Conservation (phyloP, 306 rosid genomes). For the Argentina anserina region DNA sequence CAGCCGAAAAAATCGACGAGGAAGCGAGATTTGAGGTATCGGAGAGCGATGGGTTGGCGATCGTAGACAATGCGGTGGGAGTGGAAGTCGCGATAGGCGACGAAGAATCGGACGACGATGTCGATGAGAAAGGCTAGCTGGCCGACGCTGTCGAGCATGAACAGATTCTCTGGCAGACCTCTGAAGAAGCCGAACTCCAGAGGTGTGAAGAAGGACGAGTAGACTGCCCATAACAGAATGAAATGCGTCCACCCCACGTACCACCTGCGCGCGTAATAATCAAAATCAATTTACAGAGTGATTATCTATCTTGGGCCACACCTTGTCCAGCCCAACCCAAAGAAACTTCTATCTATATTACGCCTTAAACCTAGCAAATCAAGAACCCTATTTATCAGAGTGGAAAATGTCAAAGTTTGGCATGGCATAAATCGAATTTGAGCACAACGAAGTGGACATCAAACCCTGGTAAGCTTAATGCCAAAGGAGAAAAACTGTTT, state of each 20-base stretch:
- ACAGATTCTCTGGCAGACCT: slow-evolving; percentile 52
- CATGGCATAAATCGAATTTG: no score
- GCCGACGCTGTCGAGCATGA: slow-evolving; percentile 61
- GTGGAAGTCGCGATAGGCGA: slow-evolving; percentile 44
- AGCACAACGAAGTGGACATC: no score
- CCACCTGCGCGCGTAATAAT: slow-evolving; percentile 39
- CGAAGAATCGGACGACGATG: slow-evolving; percentile 43
- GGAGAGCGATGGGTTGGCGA: slow-evolving; percentile 39
- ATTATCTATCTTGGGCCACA: not conserved
- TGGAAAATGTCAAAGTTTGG: no score
- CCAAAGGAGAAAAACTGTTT: no score
- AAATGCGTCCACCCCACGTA: slow-evolving; percentile 54
- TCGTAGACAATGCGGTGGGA: slow-evolving; percentile 38
- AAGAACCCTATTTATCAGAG: no score
- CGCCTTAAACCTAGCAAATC: no score
- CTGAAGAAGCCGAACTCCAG: slow-evolving; percentile 70
- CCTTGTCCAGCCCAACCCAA: not conserved
- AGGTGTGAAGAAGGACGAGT: slow-evolving; percentile 73
- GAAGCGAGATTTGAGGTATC: slow-evolving; percentile 62
- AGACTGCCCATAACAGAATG: slow-evolving; percentile 59
- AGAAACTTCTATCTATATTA: not conserved
- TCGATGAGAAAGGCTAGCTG: slow-evolving; percentile 59
- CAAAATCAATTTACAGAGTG: not conserved
- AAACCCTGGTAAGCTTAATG: no score
- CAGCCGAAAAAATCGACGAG: slow-evolving; percentile 46